Base-by-base conservation (phyloP, 495 filamentous ascomycete species). In the Trichocladium uniseriatum region DNA sequence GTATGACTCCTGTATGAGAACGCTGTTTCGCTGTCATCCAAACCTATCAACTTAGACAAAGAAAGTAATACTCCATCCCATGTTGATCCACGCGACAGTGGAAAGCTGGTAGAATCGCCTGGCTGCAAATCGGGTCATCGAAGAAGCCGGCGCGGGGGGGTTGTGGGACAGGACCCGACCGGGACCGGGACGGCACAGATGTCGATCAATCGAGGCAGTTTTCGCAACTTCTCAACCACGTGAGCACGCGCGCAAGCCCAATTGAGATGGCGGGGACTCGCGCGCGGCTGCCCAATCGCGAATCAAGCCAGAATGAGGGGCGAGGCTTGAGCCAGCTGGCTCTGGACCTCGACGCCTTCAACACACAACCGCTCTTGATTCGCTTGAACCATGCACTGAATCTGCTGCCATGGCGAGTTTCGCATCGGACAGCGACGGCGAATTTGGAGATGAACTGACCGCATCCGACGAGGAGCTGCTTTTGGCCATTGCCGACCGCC, bases 391-490 rank as follows among this genome's bases (percentile, higher is more conserved):
- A 46, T 46, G 49, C 38, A 22, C 15, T 29, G 27, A 38, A 15
- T 15, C 22, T 37, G 24, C 24, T 24, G 28, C 5, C 27, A 60
- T 60, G 57, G 55, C 57, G 41, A 31, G 47, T 16, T 50, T 43
- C 29, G 39, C 13, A 13, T 59, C 49, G 1, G 48, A 49, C 35
- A 59, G 53, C 45, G 70, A 69, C 52, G 81, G 74, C 56, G 81
- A 86, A 48, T 90, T 87, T 71, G 83, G 82, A 20, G 87, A 83
- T 24, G 82, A 87, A 48, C 81, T 87, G 52, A 79, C 79, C 0
- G 63, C 69, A 10, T 83, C 82, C 42, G 83, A 88, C 24, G 72
- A 74, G 51, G 57, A 58, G 24, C n/a, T 49, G 3, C 50, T 69
- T 21, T 43, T 27, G 16, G 52, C 50, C 18, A 21, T 56, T 14